Percentiles rank a stretch among this genome's conserved stretches.
phyloP scores from a whole-genome alignment of 805 yeast species.

The Candida cerambycidarum region DNA sequence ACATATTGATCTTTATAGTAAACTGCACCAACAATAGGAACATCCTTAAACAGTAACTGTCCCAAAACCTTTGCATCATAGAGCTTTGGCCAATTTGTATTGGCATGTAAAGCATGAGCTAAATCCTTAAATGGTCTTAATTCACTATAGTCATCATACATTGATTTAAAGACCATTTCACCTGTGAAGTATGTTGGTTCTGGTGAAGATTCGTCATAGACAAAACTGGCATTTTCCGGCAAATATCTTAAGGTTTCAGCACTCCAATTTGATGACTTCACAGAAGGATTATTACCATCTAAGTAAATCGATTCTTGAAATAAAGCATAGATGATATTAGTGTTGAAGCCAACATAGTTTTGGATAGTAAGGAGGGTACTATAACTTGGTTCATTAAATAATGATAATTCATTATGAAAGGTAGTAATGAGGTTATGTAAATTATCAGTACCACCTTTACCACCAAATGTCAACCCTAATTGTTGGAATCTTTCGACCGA shows the following conservation, averaged over 20 bases:
- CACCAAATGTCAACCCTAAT: conserved; percentile 53
- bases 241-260: conserved; percentile 41
- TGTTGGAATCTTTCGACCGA: conserved; percentile 54
- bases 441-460: conserved; percentile 47
- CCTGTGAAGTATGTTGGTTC: conserved; percentile 48
- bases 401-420: conserved; percentile 37
- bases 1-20: conserved; percentile 54
- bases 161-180: conserved; percentile 54
- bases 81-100: conserved; percentile 36
- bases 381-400: conserved; percentile 38
- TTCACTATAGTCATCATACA: conserved; percentile 50
- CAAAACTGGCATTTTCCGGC: conserved; percentile 26
- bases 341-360: conserved; percentile 44
- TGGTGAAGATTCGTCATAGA: conserved; percentile 15
- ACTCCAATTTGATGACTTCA: conserved; percentile 43
- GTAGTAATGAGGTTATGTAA: conserved; percentile 46
- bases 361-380: conserved; percentile 33
- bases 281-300: conserved; percentile 31
- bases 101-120: conserved; percentile 36
- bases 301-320: conserved; percentile 61
- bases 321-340: conserved; percentile 54
- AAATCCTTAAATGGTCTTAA: conserved; percentile 39
- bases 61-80: conserved; percentile 33
- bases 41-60: conserved; percentile 29
- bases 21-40: conserved; percentile 51